A percentile compares a stretch with the other conserved stretches of the same genome.
These are phyloP conservation scores for Funneliformis geosporum DNA, from an alignment of 192 early-diverging fungal genomes.

Conservation along the genomic window DNA sequence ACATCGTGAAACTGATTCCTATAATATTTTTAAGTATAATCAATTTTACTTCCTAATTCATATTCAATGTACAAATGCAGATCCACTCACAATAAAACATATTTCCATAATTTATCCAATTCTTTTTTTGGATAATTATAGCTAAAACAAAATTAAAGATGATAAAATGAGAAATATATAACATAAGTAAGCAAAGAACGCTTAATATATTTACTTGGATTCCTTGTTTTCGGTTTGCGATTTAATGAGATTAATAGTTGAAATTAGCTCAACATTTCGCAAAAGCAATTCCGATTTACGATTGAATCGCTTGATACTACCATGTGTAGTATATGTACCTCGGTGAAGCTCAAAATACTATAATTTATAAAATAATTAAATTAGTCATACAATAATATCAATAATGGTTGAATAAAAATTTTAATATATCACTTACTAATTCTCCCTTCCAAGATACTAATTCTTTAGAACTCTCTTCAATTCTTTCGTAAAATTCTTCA, in stretches of 20 bases:
- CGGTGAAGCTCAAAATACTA: slow-evolving; percentile 97
- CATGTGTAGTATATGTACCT: slow-evolving; percentile 96
- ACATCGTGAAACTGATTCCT: slow-evolving; percentile 98
- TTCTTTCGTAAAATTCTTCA: slow-evolving; percentile 79
- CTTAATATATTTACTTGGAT: slow-evolving; percentile 20
- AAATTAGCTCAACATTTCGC: slow-evolving; percentile 80
- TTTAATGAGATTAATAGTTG: slow-evolving; percentile 49
- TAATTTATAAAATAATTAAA: neutral
- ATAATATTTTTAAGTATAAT: neutral
- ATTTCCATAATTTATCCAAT: slow-evolving; percentile 86
- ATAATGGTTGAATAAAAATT: neutral
- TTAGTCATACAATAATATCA: slow-evolving; percentile 14
- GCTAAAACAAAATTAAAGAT: slow-evolving; percentile 3
- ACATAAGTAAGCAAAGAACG: neutral
- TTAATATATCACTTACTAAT: slow-evolving; percentile 51
- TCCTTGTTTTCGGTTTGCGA: slow-evolving; percentile 16
- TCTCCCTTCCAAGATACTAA: slow-evolving; percentile 93
- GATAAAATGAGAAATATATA: slow-evolving; percentile 10
- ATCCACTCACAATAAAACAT: slow-evolving; percentile 67
- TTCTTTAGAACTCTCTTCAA: slow-evolving; percentile 68
- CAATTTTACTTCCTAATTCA: slow-evolving; percentile 7
- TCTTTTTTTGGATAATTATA: slow-evolving; percentile 71
- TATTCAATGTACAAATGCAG: neutral
- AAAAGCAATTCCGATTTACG: slow-evolving; percentile 82
- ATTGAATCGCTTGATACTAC: slow-evolving; percentile 82